Conservation (phyloP, 23 red algal genomes). For the Gracilaria gracilis region DNA sequence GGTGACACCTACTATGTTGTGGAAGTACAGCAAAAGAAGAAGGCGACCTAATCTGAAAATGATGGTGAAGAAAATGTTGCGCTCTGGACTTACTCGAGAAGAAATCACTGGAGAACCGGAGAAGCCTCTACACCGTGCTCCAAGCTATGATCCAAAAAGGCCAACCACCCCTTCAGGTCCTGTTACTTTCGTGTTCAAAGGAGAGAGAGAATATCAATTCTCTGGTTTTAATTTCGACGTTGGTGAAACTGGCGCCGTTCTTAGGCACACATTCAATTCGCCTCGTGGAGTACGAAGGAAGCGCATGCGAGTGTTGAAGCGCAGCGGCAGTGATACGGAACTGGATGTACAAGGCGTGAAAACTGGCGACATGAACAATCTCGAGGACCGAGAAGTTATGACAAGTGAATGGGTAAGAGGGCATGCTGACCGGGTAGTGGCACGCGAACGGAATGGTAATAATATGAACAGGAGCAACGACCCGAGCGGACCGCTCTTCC, state of each 20-base stretch:
- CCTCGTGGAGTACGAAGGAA: slow-evolving; percentile 52
- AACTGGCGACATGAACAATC: background rate
- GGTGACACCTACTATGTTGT: slow-evolving; percentile 55
- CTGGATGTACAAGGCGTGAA: slow-evolving; percentile 53
- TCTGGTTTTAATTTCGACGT: slow-evolving; percentile 74
- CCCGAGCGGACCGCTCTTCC: background rate
- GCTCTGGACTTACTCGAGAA: slow-evolving; percentile 62
- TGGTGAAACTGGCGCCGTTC: slow-evolving; percentile 60
- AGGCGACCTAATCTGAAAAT: slow-evolving; percentile 72
- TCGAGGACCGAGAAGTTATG: background rate
- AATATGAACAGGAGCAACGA: background rate
- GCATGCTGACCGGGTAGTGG: slow-evolving; percentile 7
- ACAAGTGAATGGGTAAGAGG: slow-evolving; percentile 48
- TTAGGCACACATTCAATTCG: slow-evolving; percentile 50
- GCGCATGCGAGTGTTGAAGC: slow-evolving; percentile 60
- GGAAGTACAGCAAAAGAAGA: slow-evolving; percentile 56
- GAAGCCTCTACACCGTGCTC: slow-evolving; percentile 45
- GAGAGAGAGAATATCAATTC: slow-evolving; percentile 59
- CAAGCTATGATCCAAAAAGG: slow-evolving; percentile 59
- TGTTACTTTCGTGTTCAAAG: slow-evolving; percentile 57
- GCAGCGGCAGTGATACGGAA: slow-evolving; percentile 65
- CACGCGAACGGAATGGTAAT: background rate
- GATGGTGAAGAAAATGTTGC: slow-evolving; percentile 62
- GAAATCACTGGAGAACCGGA: slow-evolving; percentile 59
- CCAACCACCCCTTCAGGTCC: slow-evolving; percentile 46